phyloP scores from a whole-genome alignment of 176 grass and related monocot species.

The Oryza meyeriana region DNA sequence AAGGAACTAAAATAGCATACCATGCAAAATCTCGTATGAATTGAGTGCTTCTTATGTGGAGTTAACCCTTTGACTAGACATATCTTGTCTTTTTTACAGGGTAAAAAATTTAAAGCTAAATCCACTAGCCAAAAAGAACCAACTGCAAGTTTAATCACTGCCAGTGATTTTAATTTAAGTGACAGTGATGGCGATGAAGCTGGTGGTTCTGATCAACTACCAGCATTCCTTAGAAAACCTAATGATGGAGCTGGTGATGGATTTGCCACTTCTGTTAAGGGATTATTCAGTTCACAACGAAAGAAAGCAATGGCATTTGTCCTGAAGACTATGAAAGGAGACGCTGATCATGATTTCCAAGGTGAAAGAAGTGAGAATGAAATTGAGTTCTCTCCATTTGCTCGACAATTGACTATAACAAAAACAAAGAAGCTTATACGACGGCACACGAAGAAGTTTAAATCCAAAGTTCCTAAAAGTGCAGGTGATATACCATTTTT shows the following conservation, averaged over 20 bases:
- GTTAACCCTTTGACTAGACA: slow-evolving; percentile 20
- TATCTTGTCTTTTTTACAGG: slow-evolving; percentile 51
- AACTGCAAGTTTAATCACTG: slow-evolving; percentile 45
- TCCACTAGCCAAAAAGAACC: slow-evolving; percentile 56
- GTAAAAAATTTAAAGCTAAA: slow-evolving; percentile 97
- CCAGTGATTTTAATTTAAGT: slow-evolving; percentile 58
- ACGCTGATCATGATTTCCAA: slow-evolving; percentile 71
- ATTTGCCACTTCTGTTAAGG: slow-evolving; percentile 88
- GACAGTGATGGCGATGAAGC: slow-evolving; percentile 76
- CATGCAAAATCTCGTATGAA: slow-evolving; percentile 12
- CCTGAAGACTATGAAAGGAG: slow-evolving; percentile 86
- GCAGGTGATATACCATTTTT: slow-evolving; percentile 44
- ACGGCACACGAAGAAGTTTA: slow-evolving; percentile 81
- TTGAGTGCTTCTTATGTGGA: not conserved
- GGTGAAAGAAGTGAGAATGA: slow-evolving; percentile 87
- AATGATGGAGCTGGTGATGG: slow-evolving; percentile 93
- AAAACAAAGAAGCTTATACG: slow-evolving; percentile 90
- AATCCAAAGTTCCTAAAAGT: slow-evolving; percentile 45
- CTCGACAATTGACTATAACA: slow-evolving; percentile 86
- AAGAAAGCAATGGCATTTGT: slow-evolving; percentile 88
- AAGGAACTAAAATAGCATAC: slow-evolving; percentile 17
- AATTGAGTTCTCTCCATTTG: slow-evolving; percentile 86
- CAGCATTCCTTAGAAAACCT: slow-evolving; percentile 56
- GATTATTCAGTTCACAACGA: slow-evolving; percentile 80
- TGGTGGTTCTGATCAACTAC: slow-evolving; percentile 69